These are phyloP conservation scores for Ophiostoma australiae DNA, from an alignment of 2,329 filamentous ascomycete genomes.

Conservation along the genomic window DNA sequence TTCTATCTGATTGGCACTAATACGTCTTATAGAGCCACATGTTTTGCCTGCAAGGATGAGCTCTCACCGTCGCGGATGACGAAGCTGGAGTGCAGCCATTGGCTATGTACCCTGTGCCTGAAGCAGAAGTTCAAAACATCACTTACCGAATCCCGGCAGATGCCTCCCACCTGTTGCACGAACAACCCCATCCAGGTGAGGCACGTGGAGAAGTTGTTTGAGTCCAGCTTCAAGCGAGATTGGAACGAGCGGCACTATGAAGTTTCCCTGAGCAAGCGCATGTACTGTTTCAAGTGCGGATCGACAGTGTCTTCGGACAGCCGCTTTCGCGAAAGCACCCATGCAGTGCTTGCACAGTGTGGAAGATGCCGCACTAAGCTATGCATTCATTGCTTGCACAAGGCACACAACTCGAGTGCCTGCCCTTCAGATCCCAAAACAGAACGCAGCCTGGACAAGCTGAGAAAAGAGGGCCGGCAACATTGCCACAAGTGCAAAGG, in stretches of 20 bases:
- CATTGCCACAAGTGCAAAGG: slow-evolving; percentile 68
- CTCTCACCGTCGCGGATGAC: slow-evolving; percentile 58
- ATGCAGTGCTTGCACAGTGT: slow-evolving; percentile 66
- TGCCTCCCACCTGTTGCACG: slow-evolving; percentile 81
- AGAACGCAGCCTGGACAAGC: slow-evolving; percentile 57
- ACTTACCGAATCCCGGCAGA: slow-evolving; percentile 69
- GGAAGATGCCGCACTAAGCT: slow-evolving; percentile 67
- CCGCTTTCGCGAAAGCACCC: slow-evolving; percentile 56
- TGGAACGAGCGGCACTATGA: slow-evolving; percentile 82
- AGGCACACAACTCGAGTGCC: slow-evolving; percentile 63
- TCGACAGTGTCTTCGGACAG: slow-evolving; percentile 73
- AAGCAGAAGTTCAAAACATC: slow-evolving; percentile 70
- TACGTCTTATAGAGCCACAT: slow-evolving; percentile 53
- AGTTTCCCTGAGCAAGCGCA: slow-evolving; percentile 65
- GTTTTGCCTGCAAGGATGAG: slow-evolving; percentile 68
- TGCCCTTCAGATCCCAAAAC: slow-evolving; percentile 70
- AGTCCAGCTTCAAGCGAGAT: slow-evolving; percentile 64
- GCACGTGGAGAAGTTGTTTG: slow-evolving; percentile 71
- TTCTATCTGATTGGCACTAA: not conserved
- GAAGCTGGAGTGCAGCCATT: slow-evolving; percentile 71
- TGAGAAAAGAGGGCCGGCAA: slow-evolving; percentile 66
- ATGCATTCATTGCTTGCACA: slow-evolving; percentile 67
- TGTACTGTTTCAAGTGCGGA: slow-evolving; percentile 77
- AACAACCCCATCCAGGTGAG: slow-evolving; percentile 66
- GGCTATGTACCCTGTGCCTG: slow-evolving; percentile 74